Conservation (phyloP, 139 green algal genomes). For the Choricystis sp. region DNA sequence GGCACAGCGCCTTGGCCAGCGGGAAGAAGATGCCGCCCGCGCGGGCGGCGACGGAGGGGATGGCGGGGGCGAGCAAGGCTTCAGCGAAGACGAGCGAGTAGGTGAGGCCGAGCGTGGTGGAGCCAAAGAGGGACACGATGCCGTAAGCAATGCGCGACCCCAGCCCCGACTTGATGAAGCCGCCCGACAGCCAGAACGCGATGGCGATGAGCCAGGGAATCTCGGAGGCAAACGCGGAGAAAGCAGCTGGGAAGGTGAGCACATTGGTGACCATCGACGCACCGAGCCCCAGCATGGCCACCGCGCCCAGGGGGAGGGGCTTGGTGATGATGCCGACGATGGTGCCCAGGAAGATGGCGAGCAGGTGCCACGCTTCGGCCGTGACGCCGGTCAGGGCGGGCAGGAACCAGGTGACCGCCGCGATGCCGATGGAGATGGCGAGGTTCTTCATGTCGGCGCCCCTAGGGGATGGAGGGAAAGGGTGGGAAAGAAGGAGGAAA, state of each 20-base stretch:
- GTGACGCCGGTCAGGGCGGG: slow-evolving; percentile 65
- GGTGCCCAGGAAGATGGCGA: slow-evolving; percentile 82
- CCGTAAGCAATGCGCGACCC: slow-evolving; percentile 92
- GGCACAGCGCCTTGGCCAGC: slow-evolving; percentile 88
- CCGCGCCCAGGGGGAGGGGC: slow-evolving; percentile 87
- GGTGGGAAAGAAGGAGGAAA: neutral
- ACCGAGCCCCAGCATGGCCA: slow-evolving; percentile 90
- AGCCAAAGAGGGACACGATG: slow-evolving; percentile 88
- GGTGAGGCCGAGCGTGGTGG: slow-evolving; percentile 91
- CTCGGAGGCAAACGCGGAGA: slow-evolving; percentile 87
- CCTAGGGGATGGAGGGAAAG: slow-evolving; percentile 10
- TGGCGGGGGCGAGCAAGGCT: slow-evolving; percentile 91
- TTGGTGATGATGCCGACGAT: slow-evolving; percentile 91
- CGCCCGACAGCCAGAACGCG: slow-evolving; percentile 93
- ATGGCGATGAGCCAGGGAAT: slow-evolving; percentile 97
- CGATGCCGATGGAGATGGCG: slow-evolving; percentile 60
- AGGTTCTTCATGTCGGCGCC: slow-evolving; percentile 84
- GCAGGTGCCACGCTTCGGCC: slow-evolving; percentile 65
- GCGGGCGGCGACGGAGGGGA: slow-evolving; percentile 87
- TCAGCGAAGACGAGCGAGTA: slow-evolving; percentile 92
- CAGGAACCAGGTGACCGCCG: slow-evolving; percentile 53
- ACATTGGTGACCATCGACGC: slow-evolving; percentile 83
- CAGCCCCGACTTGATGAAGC: slow-evolving; percentile 97
- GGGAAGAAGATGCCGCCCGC: slow-evolving; percentile 97
- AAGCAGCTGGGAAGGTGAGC: slow-evolving; percentile 89